Conservation (phyloP, 176 grass and related monocot genomes). For the Raddia guianensis region DNA sequence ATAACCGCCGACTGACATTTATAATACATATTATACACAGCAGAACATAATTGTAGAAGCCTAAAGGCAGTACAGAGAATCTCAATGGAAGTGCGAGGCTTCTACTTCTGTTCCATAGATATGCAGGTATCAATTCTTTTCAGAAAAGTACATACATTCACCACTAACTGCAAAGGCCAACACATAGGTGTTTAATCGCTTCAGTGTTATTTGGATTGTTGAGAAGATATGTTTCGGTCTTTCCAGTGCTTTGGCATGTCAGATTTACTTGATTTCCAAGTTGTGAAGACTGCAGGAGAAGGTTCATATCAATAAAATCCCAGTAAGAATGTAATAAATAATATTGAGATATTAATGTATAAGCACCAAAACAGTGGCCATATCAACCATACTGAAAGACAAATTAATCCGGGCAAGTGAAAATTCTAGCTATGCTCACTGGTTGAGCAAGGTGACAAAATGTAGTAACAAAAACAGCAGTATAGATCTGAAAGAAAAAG, state of each 20-base stretch:
- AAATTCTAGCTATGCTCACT: background rate
- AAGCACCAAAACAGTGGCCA: conserved; percentile 21
- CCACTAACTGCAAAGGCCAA: conserved; percentile 72
- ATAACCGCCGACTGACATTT: conserved; percentile 22
- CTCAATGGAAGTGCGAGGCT: conserved; percentile 15
- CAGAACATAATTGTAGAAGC: conserved; percentile 16
- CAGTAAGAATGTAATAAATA: background rate
- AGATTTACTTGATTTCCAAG: conserved; percentile 66
- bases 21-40: conserved; percentile 31
- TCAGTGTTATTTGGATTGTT: conserved; percentile 49
- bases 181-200: conserved; percentile 64
- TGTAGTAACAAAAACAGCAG: background rate
- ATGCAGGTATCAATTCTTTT: conserved; percentile 4
- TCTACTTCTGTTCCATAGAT: conserved; percentile 43
- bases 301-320: conserved; percentile 15
- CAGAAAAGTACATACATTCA: conserved; percentile 37
- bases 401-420: background rate
- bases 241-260: conserved; percentile 67
- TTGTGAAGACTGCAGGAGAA: conserved; percentile 59
- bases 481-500: background rate
- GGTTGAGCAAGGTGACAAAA: conserved; percentile 13
- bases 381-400: background rate
- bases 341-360: conserved; percentile 6
- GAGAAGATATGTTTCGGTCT: conserved; percentile 53
- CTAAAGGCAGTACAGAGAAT: conserved; percentile 27